These are phyloP conservation scores for Omphalotus olearius DNA, from an alignment of 1,284 basidiomycete genomes.

Conservation along the genomic window DNA sequence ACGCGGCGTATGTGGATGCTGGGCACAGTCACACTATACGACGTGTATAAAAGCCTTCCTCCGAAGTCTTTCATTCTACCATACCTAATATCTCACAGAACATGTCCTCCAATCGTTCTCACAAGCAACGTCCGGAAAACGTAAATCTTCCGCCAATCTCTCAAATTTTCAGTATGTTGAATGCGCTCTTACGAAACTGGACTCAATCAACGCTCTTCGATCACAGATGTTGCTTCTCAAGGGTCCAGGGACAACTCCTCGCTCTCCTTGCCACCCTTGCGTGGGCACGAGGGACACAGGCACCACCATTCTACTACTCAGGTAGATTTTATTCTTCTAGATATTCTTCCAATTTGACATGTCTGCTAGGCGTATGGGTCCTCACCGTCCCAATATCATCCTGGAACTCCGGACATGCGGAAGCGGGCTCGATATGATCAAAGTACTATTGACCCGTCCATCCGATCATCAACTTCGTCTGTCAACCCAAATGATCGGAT, in stretches of 20 bases:
- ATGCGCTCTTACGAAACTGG: background rate
- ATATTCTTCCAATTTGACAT: background rate
- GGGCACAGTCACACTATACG: no score
- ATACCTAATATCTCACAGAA: no score
- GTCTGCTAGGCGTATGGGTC: background rate
- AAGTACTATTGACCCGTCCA: background rate
- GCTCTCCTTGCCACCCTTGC: slow-evolving; percentile 4
- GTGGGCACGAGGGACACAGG: background rate
- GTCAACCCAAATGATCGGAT: background rate
- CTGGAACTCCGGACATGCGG: background rate
- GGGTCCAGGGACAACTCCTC: background rate
- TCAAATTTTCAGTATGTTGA: slow-evolving; percentile 17
- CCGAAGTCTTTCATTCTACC: no score
- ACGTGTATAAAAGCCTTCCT: no score
- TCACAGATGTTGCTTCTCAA: slow-evolving; percentile 1
- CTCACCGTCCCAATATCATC: background rate
- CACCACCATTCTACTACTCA: slow-evolving; percentile 2
- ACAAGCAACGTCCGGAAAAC: slow-evolving; percentile 8
- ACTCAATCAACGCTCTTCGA: background rate
- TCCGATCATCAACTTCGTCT: background rate
- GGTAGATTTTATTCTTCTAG: background rate
- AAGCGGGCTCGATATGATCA: slow-evolving; percentile 4
- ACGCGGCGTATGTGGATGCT: no score
- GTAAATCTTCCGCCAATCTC: slow-evolving; percentile 19
- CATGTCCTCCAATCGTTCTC: slow-evolving; percentile 16